Base-by-base conservation (phyloP, 768 basidiomycete species). In the Austroboletus festivus region DNA sequence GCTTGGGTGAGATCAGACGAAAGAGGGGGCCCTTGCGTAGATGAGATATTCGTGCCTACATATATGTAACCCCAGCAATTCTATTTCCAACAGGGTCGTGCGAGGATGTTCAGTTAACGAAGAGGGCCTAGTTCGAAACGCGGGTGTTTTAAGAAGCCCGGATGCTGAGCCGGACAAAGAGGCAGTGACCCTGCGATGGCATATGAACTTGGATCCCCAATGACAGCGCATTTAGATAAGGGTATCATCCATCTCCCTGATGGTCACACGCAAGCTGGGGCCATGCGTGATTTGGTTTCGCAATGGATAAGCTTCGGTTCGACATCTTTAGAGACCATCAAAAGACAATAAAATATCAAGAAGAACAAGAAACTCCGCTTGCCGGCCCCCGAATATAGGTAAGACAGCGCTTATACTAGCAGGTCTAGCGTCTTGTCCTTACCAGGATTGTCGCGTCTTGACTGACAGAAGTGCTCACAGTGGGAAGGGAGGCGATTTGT, bases 21-120 rank as follows among this genome's bases (percentile, higher is more conserved):
- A 18, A 38, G 16, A 19, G 26, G 19, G 13, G 28, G 20, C 15
- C 24, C 18, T 35, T 20, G n/a, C n/a, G n/a, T n/a, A n/a, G n/a
- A n/a, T n/a, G 42, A 34, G 39, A 10, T 18, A 11, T 39, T 19
- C n/a, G 47, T 35, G 20, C 28, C 35, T 37, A 18, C 19, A 18
- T 67, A 65, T 67, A 67, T 63, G 55, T 67, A 67, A 50, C 26
- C 30, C 41, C 40, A 46, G 38, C 26, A 10, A 38, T 46, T 56
- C 56, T 43, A 41, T 51, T 58, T 50, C 47, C 62, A 53, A 54
- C 53, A 41, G n/a, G 21, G 53, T 43, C 49, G 49, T 38, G 56
- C 38, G 56, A 50, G 45, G 38, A 26, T 30, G 30, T 23, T 18
- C 19, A 38, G 47, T 19, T 18, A 30, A 24, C 41, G 26, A 26